These are phyloP conservation scores for Blastocystis sp. DNA, from an alignment of 352 stramenopile species.

Conservation along the genomic window DNA sequence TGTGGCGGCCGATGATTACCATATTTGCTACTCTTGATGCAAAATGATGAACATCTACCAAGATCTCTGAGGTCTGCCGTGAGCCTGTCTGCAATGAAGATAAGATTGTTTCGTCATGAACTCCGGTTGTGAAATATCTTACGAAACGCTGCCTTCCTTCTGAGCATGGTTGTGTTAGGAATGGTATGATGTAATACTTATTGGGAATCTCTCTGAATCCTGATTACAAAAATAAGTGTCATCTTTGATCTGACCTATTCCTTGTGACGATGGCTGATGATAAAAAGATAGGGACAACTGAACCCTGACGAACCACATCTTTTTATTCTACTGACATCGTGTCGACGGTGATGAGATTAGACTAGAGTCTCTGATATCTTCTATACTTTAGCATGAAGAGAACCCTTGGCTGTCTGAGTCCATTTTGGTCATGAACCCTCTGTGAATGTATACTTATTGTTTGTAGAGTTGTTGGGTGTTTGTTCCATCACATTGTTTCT, in stretches of 20 bases:
- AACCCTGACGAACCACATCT: constrained; percentile 68
- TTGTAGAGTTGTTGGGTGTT: constrained; percentile 4
- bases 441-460: constrained; percentile 1
- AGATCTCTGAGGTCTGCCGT: constrained; percentile 68
- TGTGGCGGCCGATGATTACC: constrained; percentile 60
- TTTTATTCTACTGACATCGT: constrained; percentile 58
- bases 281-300: constrained; percentile 69
- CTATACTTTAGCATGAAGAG: constrained; percentile 12
- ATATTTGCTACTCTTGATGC: constrained; percentile 70
- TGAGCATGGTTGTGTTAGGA: constrained; percentile 10
- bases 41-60: constrained; percentile 54
- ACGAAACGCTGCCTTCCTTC: constrained; percentile 64
- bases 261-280: constrained; percentile 31
- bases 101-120: constrained; percentile 63
- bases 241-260: constrained; percentile 69
- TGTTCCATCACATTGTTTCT: constrained; percentile 2
- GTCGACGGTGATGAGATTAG: constrained; percentile 44
- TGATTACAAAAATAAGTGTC: constrained; percentile 70
- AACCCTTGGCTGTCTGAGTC: constrained; percentile 50
- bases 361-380: constrained; percentile 66
- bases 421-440: no score
- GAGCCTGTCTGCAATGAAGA: constrained; percentile 36
- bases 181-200: constrained; percentile 66
- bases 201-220: constrained; percentile 71
- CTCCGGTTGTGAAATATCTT: constrained; percentile 30